Conservation (phyloP, 805 yeast genomes). For the Suhomyces sp. region DNA sequence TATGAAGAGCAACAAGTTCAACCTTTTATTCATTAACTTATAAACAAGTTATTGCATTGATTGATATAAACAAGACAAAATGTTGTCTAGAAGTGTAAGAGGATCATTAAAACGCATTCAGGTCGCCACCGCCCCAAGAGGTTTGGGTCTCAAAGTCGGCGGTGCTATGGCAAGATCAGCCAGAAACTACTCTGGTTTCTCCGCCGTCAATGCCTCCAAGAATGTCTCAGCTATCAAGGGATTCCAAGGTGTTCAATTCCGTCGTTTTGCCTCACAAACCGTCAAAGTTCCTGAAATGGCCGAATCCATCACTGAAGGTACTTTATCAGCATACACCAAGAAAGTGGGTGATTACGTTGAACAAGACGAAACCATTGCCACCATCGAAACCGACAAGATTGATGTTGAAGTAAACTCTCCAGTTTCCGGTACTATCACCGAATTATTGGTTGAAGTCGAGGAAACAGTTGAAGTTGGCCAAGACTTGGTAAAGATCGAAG, state of each 20-base stretch:
- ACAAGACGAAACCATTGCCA: constrained; percentile 87
- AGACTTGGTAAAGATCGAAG: constrained; percentile 82
- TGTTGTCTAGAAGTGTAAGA: constrained; percentile 36
- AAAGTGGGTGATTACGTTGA: constrained; percentile 85
- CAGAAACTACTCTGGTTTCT: neutral
- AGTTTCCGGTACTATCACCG: constrained; percentile 82
- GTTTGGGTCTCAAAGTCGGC: constrained; percentile 11
- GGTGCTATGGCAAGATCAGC: constrained; percentile 17
- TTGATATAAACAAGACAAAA: constrained; percentile 5
- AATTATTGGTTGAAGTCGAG: constrained; percentile 76
- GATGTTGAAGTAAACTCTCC: constrained; percentile 98
- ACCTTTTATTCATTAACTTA: neutral
- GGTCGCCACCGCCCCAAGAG: constrained; percentile 12
- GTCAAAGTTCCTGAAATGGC: constrained; percentile 99
- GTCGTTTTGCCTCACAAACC: constrained; percentile 37
- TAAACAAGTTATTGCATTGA: neutral
- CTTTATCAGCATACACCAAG: constrained; percentile 65
- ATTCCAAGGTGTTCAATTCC: neutral
- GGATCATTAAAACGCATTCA: constrained; percentile 27
- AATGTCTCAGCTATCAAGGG: neutral
- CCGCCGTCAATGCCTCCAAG: constrained; percentile 2
- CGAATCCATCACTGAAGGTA: constrained; percentile 96
- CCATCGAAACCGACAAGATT: constrained; percentile 97
- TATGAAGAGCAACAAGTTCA: neutral
- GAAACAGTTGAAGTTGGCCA: constrained; percentile 97